phyloP scores from a whole-genome alignment of 768 basidiomycete species.

The Amanita inopinata region DNA sequence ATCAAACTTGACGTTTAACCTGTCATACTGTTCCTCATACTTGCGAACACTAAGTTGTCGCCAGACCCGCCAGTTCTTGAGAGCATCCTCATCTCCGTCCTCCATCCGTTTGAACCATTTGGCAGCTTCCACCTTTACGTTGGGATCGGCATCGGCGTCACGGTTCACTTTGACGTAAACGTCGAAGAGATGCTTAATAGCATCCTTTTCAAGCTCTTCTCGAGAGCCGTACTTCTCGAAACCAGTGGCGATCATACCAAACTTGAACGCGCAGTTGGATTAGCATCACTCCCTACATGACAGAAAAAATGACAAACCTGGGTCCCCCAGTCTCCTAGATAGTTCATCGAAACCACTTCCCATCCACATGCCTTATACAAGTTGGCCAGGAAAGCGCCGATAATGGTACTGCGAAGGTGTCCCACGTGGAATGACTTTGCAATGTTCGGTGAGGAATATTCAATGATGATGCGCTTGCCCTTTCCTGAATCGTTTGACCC shows the following conservation, averaged over 20 bases:
- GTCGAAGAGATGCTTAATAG: slow-evolving; percentile 91
- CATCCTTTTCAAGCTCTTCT: slow-evolving; percentile 73
- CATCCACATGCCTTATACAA: slow-evolving; percentile 89
- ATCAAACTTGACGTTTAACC: slow-evolving; percentile 87
- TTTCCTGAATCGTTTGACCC: slow-evolving; percentile 70
- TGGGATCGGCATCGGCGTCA: slow-evolving; percentile 64
- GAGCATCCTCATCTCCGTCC: slow-evolving; percentile 76
- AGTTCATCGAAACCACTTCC: slow-evolving; percentile 88
- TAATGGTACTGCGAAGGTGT: slow-evolving; percentile 95
- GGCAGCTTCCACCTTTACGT: slow-evolving; percentile 68
- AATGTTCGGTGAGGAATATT: slow-evolving; percentile 96
- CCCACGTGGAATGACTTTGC: slow-evolving; percentile 98
- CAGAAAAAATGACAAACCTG: slow-evolving; percentile 47
- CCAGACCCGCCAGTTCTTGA: slow-evolving; percentile 89
- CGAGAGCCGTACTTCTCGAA: slow-evolving; percentile 88
- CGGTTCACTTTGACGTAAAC: slow-evolving; percentile 93
- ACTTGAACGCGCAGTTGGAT: slow-evolving; percentile 28
- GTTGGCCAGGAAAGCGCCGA: slow-evolving; percentile 90
- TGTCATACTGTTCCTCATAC: slow-evolving; percentile 80
- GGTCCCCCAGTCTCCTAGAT: slow-evolving; percentile 97
- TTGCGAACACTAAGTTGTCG: slow-evolving; percentile 84
- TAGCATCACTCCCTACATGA: neutral
- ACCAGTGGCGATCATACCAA: slow-evolving; percentile 83
- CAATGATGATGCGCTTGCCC: slow-evolving; percentile 80
- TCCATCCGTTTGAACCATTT: slow-evolving; percentile 94